Evolutionary conservation across 768 basidiomycete genomes (phyloP), one percentile per base, ranked within the genome.

Genomic region (Kwoniella mangroviensis): DNA sequence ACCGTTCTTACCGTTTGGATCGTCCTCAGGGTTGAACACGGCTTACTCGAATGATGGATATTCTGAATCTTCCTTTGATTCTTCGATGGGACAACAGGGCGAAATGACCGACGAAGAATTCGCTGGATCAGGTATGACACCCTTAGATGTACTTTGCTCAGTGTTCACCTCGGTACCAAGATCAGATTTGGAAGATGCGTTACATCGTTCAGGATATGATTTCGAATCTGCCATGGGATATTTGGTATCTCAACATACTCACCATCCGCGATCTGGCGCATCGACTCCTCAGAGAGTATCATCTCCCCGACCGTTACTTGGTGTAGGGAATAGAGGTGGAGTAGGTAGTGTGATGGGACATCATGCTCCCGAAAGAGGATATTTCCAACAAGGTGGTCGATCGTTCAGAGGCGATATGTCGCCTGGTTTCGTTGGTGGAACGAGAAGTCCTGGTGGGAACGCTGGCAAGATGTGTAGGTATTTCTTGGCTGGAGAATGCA

Each of bases 161-260:
- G 92, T 99, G 49, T 99, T 99, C 74, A 90, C 93, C 2, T 89
- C 93, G 2, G 87, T 99, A 11, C 90, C 94, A 0, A 90, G 93
- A 2, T 90, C 90, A 3, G 94, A 98, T 79, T 86, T 99, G 7
- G 96, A 98, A 83, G 94, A 98, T 65, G 96, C 96, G 0, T 87
- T 99, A 2, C 88, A 89, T 7, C 86, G 88, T 57, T 92, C 93
- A 73, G 93, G 89, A 2, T 99, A 92, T 80, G 96, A 99, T 75
- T 98, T 99, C 81, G 97, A 99, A 78, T 88, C 88, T 51, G 91
- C 97, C 13, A 98, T 98, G 92, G 92, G 91, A 1, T 93, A 91
- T 89, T 88, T 99, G 52, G 87, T 98, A 56, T 92, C 96, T 73
- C 69, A 73, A 22, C 75, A 81, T 61, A 78, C 75, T 11, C 58